A percentile compares a stretch with the other conserved stretches of the same genome.
phyloP scores from a whole-genome alignment of 2,329 filamentous ascomycete species.

The Lanzia echinophila region DNA sequence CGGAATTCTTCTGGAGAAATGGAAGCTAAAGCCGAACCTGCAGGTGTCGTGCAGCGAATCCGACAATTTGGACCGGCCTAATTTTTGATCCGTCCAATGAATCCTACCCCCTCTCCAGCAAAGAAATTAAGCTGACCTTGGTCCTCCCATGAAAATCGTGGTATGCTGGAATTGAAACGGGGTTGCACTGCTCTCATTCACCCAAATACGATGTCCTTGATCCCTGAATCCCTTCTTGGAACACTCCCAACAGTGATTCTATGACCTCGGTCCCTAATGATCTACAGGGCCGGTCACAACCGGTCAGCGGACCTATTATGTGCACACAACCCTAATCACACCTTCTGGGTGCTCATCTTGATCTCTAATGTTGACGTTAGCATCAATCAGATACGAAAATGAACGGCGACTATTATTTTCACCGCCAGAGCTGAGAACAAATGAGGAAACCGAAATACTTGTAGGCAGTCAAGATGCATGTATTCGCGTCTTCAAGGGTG shows the following conservation, averaged over 20 bases:
- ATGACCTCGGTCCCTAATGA: neutral
- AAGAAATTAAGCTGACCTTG: neutral
- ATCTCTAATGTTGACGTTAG: too few species aligned
- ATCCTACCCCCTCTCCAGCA: neutral
- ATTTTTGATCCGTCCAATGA: neutral
- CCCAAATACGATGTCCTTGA: neutral
- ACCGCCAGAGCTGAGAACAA: too few species aligned
- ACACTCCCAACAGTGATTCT: neutral
- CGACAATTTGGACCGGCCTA: neutral
- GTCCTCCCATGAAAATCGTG: neutral
- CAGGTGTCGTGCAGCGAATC: neutral
- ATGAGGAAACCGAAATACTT: too few species aligned
- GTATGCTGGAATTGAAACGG: neutral
- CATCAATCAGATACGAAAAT: too few species aligned
- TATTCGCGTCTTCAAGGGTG: too few species aligned
- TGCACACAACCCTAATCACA: neutral
- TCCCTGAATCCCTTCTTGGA: neutral
- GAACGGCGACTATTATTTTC: neutral
- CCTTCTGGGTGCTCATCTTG: neutral
- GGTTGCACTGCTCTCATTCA: neutral
- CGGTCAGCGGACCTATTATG: neutral
- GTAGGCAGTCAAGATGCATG: too few species aligned
- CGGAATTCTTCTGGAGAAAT: neutral
- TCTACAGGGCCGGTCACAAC: neutral
- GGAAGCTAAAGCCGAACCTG: neutral